Evolutionary conservation across 2,329 filamentous ascomycete genomes (phyloP), one percentile per base, ranked within the genome.

Genomic region (Trichoderma sp.): DNA sequence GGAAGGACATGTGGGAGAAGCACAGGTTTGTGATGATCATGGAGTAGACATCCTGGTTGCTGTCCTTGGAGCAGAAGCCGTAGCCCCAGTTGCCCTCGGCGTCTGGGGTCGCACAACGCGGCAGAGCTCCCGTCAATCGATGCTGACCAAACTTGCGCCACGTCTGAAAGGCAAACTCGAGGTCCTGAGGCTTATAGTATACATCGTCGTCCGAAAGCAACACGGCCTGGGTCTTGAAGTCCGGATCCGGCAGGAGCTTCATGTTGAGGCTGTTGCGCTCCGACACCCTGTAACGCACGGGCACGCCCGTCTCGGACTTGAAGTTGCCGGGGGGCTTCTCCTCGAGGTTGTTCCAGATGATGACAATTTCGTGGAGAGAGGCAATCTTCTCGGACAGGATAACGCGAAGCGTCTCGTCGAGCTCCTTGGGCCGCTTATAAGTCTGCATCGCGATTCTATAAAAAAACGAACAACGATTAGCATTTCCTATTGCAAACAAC

Each of bases 11-110:
- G 65, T 83, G 80, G 3, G 79, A 76, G 64, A 83, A 83, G 30
- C 78, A 77, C 1, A 83, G 76, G 72, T 80, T 80, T 17, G 82
- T 82, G 8, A 83, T 75, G 15, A 83, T 74, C 77, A 83, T 77
- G 36, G 78, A 77, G 71, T 83, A 83, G 20, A 76, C 71, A 26
- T 78, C 77, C 39, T 79, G 62, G 6, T 72, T 74, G 15, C 65
- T 73, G 34, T 75, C 72, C 7, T 73, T 74, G 12, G 73, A 74
- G 76, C 81, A 83, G 68, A 80, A 79, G 12, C 71, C 72, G 71
- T 83, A 83, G 36, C 75, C 72, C 74, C 79, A 80, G 11, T 73
- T 55, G 17, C 78, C 78, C 12, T 76, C 72, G 5, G 73, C 70
- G 26, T 77, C 74, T 20, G 76, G 71, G 1, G 72, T 73, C 6